Percentiles rank a stretch among this genome's conserved stretches.
These are phyloP conservation scores for Nakazawaea wyomingensis DNA, from an alignment of 805 yeast species.

Conservation along the genomic window DNA sequence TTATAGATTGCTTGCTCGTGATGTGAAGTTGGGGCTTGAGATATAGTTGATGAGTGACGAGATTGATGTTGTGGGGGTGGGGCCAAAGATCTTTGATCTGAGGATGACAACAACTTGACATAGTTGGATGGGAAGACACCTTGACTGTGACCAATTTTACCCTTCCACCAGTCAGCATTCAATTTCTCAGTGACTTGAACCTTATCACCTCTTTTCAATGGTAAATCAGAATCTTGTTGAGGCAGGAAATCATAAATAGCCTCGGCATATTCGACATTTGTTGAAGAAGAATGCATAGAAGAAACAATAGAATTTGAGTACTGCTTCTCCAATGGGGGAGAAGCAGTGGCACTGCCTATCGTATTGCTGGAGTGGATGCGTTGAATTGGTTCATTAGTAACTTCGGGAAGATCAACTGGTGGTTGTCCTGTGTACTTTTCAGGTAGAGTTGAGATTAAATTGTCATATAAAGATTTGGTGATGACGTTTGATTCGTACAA, in stretches of 20 bases:
- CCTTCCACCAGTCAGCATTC: slow-evolving; percentile 91
- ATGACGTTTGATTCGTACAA: slow-evolving; percentile 71
- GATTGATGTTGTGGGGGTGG: slow-evolving; percentile 20
- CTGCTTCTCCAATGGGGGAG: background rate
- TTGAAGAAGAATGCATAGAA: background rate
- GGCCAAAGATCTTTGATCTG: slow-evolving; percentile 13
- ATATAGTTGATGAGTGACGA: slow-evolving; percentile 18
- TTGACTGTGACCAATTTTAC: slow-evolving; percentile 47
- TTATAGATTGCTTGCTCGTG: slow-evolving; percentile 12
- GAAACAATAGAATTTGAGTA: background rate
- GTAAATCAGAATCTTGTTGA: slow-evolving; percentile 72
- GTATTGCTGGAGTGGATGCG: too few species aligned
- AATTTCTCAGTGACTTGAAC: slow-evolving; percentile 66
- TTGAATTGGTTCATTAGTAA: background rate
- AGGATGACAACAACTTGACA: slow-evolving; percentile 39
- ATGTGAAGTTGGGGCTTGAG: slow-evolving; percentile 7
- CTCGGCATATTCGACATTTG: slow-evolving; percentile 40
- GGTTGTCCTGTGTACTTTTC: slow-evolving; percentile 45
- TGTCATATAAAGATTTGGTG: slow-evolving; percentile 46
- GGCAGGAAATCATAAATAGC: slow-evolving; percentile 74
- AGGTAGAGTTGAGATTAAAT: slow-evolving; percentile 51
- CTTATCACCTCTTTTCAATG: slow-evolving; percentile 59
- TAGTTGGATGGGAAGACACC: slow-evolving; percentile 94
- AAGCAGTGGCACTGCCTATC: too few species aligned
- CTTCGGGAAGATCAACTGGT: slow-evolving; percentile 34